A percentile compares a stretch with the other conserved stretches of the same genome.
Evolutionary conservation across 2,329 filamentous ascomycete genomes (phyloP).

Genomic region (Hypoxylon sp.): DNA sequence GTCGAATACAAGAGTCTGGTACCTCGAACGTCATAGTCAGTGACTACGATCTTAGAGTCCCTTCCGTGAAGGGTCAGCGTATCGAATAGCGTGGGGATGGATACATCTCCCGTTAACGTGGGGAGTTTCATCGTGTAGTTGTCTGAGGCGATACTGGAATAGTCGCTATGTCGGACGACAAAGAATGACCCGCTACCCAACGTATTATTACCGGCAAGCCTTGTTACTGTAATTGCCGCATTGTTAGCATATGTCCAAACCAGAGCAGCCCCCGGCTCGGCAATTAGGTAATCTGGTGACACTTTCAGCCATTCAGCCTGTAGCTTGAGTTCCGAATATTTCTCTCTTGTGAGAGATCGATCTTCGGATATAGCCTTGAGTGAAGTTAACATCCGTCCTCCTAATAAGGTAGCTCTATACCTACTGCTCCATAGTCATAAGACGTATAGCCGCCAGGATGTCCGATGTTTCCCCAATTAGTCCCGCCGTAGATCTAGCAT

Average conservation of each 20-base stretch:
- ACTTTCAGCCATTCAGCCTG: constrained; percentile 81
- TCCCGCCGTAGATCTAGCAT: constrained; percentile 74
- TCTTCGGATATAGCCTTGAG: constrained; percentile 66
- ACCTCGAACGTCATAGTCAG: constrained; percentile 74
- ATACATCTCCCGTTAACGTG: constrained; percentile 69
- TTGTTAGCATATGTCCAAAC: constrained; percentile 68
- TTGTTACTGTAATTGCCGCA: constrained; percentile 70
- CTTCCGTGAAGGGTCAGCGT: constrained; percentile 71
- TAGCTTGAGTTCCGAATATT: constrained; percentile 84
- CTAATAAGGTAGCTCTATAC: constrained; percentile 57
- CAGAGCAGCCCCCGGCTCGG: constrained; percentile 67
- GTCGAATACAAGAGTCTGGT: constrained; percentile 75
- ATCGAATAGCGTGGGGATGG: constrained; percentile 71
- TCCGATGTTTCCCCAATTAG: constrained; percentile 86
- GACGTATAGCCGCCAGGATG: constrained; percentile 75
- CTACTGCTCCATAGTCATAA: constrained; percentile 70
- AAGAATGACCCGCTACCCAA: constrained; percentile 68
- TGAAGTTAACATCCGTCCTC: constrained; percentile 2
- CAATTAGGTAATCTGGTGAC: constrained; percentile 77
- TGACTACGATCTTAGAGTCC: constrained; percentile 77
- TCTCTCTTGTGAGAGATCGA: constrained; percentile 77
- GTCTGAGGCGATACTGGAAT: constrained; percentile 68
- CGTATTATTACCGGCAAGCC: constrained; percentile 68
- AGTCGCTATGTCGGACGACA: constrained; percentile 76
- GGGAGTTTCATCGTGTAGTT: constrained; percentile 75